These are phyloP conservation scores for Spiromastix sp. DNA, from an alignment of 2,329 filamentous ascomycete genomes.

Conservation along the genomic window DNA sequence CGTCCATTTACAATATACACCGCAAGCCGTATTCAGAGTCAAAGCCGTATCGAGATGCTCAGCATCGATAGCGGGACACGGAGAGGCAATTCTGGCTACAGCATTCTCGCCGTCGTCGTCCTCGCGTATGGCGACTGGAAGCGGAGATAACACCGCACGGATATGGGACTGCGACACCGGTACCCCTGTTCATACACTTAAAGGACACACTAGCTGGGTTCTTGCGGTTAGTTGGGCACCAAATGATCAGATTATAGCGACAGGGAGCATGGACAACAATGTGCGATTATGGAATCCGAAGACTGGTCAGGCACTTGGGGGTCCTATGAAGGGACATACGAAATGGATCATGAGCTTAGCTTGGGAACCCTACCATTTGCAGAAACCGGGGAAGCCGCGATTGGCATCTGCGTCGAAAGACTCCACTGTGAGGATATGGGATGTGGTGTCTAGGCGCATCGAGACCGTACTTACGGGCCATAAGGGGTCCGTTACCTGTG, in stretches of 20 bases:
- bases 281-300: constrained; percentile 83
- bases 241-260: constrained; percentile 70
- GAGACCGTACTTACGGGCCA: constrained; percentile 82
- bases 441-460: constrained; percentile 64
- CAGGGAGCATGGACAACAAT: constrained; percentile 85
- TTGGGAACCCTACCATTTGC: constrained; percentile 90
- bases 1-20: constrained; percentile 55
- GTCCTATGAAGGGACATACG: constrained; percentile 68
- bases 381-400: constrained; percentile 60
- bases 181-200: constrained; percentile 57
- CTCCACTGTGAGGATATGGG: constrained; percentile 77
- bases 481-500: constrained; percentile 78
- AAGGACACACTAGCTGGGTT: constrained; percentile 85
- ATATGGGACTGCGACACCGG: constrained; percentile 95
- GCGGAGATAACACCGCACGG: constrained; percentile 80
- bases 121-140: constrained; percentile 71
- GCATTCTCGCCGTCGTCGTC: constrained; percentile 76
- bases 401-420: constrained; percentile 87
- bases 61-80: constrained; percentile 80
- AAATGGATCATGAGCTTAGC: constrained; percentile 82
- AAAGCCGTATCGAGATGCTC: constrained; percentile 85
- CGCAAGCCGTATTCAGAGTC: constrained; percentile 88
- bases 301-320: constrained; percentile 63
- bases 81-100: constrained; percentile 76
- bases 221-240: constrained; percentile 79